phyloP scores from a whole-genome alignment of 306 rosid species.

The Castanospermum australe region DNA sequence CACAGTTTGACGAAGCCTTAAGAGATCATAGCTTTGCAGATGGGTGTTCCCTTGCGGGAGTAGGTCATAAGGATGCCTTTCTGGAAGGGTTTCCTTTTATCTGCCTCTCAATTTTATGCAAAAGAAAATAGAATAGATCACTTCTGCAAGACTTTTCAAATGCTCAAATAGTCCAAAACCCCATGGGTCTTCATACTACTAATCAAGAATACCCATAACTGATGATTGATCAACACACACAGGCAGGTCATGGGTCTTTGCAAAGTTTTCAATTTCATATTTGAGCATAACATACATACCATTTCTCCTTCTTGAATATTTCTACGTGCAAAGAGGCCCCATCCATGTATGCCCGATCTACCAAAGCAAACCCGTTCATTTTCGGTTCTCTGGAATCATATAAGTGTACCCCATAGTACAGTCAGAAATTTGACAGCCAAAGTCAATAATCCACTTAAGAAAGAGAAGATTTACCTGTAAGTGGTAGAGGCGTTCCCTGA shows the following conservation, averaged over 20 bases:
- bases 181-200: constrained; percentile 1
- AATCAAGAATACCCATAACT: not conserved
- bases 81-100: not conserved
- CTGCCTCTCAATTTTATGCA: not conserved
- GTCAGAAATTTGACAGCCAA: constrained; percentile 37
- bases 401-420: constrained; percentile 9
- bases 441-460: constrained; percentile 5
- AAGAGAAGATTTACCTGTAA: constrained; percentile 68
- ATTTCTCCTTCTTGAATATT: constrained; percentile 98
- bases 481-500: constrained; percentile 86
- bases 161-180: not conserved
- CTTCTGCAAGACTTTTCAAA: not conserved
- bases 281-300: constrained; percentile 49
- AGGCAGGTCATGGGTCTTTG: not conserved
- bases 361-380: constrained; percentile 92
- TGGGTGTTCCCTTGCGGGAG: not conserved
- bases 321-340: constrained; percentile 98
- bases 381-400: constrained; percentile 81
- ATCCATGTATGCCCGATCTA: constrained; percentile 99
- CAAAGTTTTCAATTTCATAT: not conserved
- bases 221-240: constrained; percentile 9
- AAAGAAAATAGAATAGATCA: not conserved
- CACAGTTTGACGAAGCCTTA: not conserved
- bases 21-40: not conserved
- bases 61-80: not conserved